Evolutionary conservation across 2,329 filamentous ascomycete genomes (phyloP), one percentile per base, ranked within the genome.

Genomic region (Diaporthe vaccinii): DNA sequence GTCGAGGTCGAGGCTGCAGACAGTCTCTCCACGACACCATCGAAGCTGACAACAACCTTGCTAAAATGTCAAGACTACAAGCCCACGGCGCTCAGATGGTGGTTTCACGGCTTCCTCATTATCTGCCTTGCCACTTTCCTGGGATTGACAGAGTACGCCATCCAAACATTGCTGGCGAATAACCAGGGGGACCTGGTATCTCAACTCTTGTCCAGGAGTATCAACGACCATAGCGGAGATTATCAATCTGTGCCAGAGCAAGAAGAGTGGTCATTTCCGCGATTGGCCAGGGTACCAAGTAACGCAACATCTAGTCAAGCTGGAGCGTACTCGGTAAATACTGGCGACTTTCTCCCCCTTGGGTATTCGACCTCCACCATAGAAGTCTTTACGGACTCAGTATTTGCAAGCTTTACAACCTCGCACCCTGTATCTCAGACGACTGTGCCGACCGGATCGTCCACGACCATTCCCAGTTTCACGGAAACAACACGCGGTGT

Each of bases 51-150:
- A 20, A 10, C 73, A 9, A 57, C 15, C 10, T 10, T 31, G 17
- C 15, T 15, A n/a, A 53, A 5, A 9, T 31, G 28, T 20, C 28
- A 41, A n/a, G 71, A 75, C 7, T 74, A 75, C 49, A 75, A 74
- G 28, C 74, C 74, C 8, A 74, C 71, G 5, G 71, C 74, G 22
- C 20, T 74, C 4, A 65, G 74, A 28, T 75, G 74, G 74, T 75
- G 74, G 71, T 75, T 55, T 28, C 74, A 75, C 3, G 8, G 39
- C 4, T 31, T 39, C n/a, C 74, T 75, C 22, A 53, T 75, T 6
- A 46, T 41, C 6, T 62, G 55, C 14, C 74, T 75, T 17, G 74
- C 74, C 8, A 44, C 14, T 2, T 34, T 71, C 6, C 36, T 75
- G 22, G 74, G 71, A 0, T 8, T 75, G 62, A 75, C 74, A 4